These are phyloP conservation scores for Chrysosporium queenslandicum DNA, from an alignment of 2,329 filamentous ascomycete genomes.

Conservation along the genomic window DNA sequence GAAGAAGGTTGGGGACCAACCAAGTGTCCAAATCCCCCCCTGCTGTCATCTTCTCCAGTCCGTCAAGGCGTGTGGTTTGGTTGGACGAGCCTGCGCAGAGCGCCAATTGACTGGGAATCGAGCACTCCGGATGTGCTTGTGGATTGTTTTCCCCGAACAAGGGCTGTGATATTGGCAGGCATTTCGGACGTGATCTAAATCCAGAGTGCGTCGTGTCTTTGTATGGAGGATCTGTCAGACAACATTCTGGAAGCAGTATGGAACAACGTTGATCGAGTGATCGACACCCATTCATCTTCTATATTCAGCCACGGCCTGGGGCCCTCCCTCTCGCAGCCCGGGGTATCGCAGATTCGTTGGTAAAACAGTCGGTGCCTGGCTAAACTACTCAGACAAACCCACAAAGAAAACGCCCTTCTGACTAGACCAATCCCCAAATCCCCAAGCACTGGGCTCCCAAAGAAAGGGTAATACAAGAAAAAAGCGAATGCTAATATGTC, in stretches of 20 bases:
- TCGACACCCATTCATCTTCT: not conserved
- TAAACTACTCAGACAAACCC: not conserved
- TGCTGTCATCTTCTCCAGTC: not conserved
- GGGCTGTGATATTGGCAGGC: not conserved
- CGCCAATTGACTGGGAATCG: not conserved
- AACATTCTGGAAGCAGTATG: constrained; percentile 7
- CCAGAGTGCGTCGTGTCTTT: not conserved
- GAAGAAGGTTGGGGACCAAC: not conserved
- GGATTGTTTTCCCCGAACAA: not conserved
- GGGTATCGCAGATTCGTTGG: not conserved
- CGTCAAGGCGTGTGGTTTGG: not conserved
- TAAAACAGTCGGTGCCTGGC: constrained; percentile 4
- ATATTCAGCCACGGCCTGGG: not conserved
- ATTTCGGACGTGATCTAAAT: not conserved
- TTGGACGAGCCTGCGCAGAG: too few species aligned
- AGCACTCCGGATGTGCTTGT: not conserved
- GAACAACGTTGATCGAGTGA: constrained; percentile 5
- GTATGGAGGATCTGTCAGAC: not conserved
- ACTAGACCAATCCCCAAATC: not conserved
- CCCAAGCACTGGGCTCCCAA: not conserved
- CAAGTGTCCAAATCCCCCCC: not conserved
- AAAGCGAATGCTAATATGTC: too few species aligned
- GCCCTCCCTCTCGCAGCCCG: not conserved
- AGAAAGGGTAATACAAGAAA: not conserved
- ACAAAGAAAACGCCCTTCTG: not conserved